Conservation (phyloP, 305 asterid species). For the Fraxinus floribunda region DNA sequence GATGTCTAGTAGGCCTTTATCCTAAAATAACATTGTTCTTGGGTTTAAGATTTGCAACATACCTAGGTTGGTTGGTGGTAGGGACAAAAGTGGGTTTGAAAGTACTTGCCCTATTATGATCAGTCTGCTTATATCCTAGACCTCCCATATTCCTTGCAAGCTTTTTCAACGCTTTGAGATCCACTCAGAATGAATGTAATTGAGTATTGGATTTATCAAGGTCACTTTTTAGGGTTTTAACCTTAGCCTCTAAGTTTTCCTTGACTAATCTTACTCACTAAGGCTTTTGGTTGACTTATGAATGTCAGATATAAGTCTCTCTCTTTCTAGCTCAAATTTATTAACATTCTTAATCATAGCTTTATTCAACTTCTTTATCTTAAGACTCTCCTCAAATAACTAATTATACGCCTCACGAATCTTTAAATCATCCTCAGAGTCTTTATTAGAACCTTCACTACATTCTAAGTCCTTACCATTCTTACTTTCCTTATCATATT, state of each 20-base stretch:
- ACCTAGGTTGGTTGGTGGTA: too few relatives aligned
- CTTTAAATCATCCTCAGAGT: background rate
- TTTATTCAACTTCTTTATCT: background rate
- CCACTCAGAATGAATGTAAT: too few relatives aligned
- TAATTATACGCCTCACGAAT: background rate
- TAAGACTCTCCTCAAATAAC: background rate
- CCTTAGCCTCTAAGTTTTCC: background rate
- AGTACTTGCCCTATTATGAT: too few relatives aligned
- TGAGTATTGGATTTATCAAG: background rate
- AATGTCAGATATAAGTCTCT: background rate
- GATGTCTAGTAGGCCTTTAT: too few relatives aligned
- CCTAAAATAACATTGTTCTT: too few relatives aligned
- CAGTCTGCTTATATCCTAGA: too few relatives aligned
- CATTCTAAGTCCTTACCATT: background rate
- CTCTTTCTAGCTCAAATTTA: background rate
- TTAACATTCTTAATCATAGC: background rate
- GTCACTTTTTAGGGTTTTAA: background rate
- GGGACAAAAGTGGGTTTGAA: too few relatives aligned
- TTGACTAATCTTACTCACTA: background rate
- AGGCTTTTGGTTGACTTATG: background rate
- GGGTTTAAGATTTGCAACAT: too few relatives aligned
- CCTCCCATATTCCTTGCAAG: too few relatives aligned
- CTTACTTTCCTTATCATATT: too few relatives aligned
- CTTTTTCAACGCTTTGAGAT: too few relatives aligned
- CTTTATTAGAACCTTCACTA: background rate